A percentile compares a stretch with the other conserved stretches of the same genome.
Evolutionary conservation across 495 filamentous ascomycete genomes (phyloP).

Genomic region (Lepraria neglecta): DNA sequence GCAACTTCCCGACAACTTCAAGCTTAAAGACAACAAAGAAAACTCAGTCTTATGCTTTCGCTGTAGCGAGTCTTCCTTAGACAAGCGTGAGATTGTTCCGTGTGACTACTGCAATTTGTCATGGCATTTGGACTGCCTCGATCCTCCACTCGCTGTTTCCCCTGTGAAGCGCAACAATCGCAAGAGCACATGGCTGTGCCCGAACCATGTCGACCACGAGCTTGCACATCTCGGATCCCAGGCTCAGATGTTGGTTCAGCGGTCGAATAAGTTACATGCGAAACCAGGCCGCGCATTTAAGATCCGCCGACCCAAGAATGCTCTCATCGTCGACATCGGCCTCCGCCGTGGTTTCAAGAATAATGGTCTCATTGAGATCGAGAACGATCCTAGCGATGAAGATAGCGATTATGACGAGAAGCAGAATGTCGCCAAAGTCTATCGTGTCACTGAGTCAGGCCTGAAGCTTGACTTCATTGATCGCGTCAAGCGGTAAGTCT

Average conservation of each 20-base stretch:
- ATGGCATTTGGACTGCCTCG: slow-evolving; percentile 89
- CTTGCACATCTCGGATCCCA: slow-evolving; percentile 41
- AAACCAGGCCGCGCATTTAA: slow-evolving; percentile 29
- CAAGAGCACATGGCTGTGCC: slow-evolving; percentile 76
- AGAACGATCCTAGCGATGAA: slow-evolving; percentile 53
- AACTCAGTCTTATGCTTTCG: slow-evolving; percentile 62
- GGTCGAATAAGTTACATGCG: slow-evolving; percentile 23
- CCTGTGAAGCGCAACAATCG: slow-evolving; percentile 33
- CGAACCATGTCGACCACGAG: slow-evolving; percentile 69
- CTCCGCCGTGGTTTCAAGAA: slow-evolving; percentile 58
- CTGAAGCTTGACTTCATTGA: slow-evolving; percentile 69
- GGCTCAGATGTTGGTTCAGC: slow-evolving; percentile 26
- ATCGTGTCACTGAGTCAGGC: slow-evolving; percentile 62
- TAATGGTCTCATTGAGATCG: slow-evolving; percentile 73
- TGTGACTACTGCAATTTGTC: slow-evolving; percentile 74
- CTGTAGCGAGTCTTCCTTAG: slow-evolving; percentile 56
- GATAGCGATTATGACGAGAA: slow-evolving; percentile 48
- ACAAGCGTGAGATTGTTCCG: slow-evolving; percentile 59
- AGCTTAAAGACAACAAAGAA: slow-evolving; percentile 58
- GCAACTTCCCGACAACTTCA: slow-evolving; percentile 61
- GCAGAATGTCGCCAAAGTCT: slow-evolving; percentile 49
- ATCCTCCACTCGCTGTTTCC: slow-evolving; percentile 78
- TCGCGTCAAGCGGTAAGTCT: slow-evolving; percentile 36
- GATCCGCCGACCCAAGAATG: slow-evolving; percentile 51
- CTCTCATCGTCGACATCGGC: slow-evolving; percentile 39